These are phyloP conservation scores for Pyrenophora seminiperda DNA, from an alignment of 2,329 filamentous ascomycete species.

Conservation along the genomic window DNA sequence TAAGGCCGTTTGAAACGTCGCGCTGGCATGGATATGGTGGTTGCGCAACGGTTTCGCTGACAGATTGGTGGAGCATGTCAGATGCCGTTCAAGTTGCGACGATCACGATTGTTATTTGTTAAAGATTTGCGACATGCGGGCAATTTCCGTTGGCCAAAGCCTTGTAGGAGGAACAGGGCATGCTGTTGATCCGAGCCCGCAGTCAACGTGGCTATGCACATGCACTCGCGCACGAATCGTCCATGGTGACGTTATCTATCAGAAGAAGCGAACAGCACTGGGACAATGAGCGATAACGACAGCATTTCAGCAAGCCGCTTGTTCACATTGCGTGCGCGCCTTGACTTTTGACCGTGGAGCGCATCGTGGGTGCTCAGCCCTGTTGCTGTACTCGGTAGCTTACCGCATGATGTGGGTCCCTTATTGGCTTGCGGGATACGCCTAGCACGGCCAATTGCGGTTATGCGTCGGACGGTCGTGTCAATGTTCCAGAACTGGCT, in stretches of 20 bases:
- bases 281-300: too few relatives aligned
- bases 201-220: not conserved
- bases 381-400: too few relatives aligned
- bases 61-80: constrained; percentile 6
- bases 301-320: too few relatives aligned
- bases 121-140: not conserved
- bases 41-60: constrained; percentile 4
- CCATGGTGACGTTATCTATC: too few relatives aligned
- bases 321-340: too few relatives aligned
- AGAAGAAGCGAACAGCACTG: too few relatives aligned
- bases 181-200: not conserved
- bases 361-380: not conserved
- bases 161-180: not conserved
- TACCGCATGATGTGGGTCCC: not conserved
- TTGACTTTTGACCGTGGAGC: too few relatives aligned
- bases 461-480: constrained; percentile 11
- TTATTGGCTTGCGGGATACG: not conserved
- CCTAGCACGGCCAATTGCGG: constrained; percentile 13
- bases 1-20: constrained; percentile 12
- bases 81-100: not conserved
- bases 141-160: not conserved
- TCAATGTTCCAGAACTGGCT: constrained; percentile 15
- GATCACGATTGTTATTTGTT: constrained; percentile 1
- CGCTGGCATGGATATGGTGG: constrained; percentile 6
- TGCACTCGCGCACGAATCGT: too few relatives aligned